phyloP scores from a whole-genome alignment of 2,329 filamentous ascomycete species.

The Westerdykella sp. region DNA sequence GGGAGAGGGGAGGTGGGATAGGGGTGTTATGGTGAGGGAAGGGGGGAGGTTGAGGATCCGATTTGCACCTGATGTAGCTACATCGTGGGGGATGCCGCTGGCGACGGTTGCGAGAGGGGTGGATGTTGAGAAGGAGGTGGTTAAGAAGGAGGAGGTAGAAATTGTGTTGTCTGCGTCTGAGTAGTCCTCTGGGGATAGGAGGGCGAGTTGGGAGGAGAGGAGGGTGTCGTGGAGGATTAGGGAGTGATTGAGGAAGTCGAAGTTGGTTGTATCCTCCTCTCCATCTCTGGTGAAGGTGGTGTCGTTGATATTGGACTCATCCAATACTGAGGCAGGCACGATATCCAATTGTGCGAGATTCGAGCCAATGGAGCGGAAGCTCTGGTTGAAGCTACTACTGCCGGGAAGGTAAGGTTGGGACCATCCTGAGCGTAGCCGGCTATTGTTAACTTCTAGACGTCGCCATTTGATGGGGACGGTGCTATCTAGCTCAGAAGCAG shows the following conservation, averaged over 20 bases:
- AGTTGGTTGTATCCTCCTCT: conserved; percentile 10
- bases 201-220: conserved; percentile 51
- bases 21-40: conserved; percentile 49
- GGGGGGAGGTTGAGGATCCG: conserved; percentile 12
- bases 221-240: conserved; percentile 63
- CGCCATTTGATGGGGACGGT: conserved; percentile 26
- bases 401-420: conserved; percentile 27
- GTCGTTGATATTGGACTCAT: conserved; percentile 21
- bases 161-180: conserved; percentile 25
- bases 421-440: conserved; percentile 24
- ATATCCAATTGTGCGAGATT: neutral
- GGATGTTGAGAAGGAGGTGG: conserved; percentile 33
- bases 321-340: neutral
- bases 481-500: neutral
- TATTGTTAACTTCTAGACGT: conserved; percentile 9
- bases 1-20: conserved; percentile 65
- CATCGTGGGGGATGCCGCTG: conserved; percentile 13
- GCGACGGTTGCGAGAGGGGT: conserved; percentile 7
- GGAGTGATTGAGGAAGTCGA: conserved; percentile 68
- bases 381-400: neutral
- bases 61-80: neutral
- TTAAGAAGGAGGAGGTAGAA: conserved; percentile 31
- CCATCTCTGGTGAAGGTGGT: conserved; percentile 14
- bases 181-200: conserved; percentile 1
- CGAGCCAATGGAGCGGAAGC: no score